These are phyloP conservation scores for Podaxis sp. DNA, from an alignment of 768 basidiomycete genomes.

Conservation along the genomic window DNA sequence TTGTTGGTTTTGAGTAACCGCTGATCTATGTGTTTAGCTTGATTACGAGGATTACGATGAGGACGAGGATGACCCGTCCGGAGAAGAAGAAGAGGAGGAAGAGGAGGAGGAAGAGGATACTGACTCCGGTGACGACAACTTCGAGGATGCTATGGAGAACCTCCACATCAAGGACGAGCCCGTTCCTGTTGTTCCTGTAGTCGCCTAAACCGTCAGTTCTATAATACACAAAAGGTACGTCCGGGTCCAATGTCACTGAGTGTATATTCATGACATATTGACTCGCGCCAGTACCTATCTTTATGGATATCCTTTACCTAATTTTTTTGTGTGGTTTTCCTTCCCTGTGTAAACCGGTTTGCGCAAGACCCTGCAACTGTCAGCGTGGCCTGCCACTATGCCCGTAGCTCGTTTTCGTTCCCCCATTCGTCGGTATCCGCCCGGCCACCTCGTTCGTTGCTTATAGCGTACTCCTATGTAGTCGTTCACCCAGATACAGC, in stretches of 20 bases:
- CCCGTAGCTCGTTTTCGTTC: too few relatives aligned
- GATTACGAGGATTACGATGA: conserved; percentile 76
- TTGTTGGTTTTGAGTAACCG: conserved; percentile 6
- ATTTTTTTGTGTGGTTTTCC: background rate
- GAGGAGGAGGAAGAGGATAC: conserved; percentile 25
- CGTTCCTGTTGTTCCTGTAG: conserved; percentile 17
- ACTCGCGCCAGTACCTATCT: background rate
- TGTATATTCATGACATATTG: background rate
- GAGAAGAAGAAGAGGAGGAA: conserved; percentile 33
- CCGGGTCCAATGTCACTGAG: background rate
- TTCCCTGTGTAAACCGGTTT: too few relatives aligned
- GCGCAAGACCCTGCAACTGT: too few relatives aligned
- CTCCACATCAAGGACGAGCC: conserved; percentile 40
- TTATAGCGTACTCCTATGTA: too few relatives aligned
- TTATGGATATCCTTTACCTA: background rate
- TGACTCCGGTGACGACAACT: conserved; percentile 38
- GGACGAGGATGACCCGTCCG: conserved; percentile 38
- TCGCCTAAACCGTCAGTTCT: conserved; percentile 15
- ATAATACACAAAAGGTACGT: background rate
- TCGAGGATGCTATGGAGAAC: conserved; percentile 67
- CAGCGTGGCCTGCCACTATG: too few relatives aligned
- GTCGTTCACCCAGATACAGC: too few relatives aligned
- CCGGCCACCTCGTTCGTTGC: too few relatives aligned
- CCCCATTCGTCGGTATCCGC: too few relatives aligned
- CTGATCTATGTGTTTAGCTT: conserved; percentile 40